Evolutionary conservation across 495 filamentous ascomycete genomes (phyloP), one percentile per base, ranked within the genome.

Genomic region (Venustampulla echinocandica): DNA sequence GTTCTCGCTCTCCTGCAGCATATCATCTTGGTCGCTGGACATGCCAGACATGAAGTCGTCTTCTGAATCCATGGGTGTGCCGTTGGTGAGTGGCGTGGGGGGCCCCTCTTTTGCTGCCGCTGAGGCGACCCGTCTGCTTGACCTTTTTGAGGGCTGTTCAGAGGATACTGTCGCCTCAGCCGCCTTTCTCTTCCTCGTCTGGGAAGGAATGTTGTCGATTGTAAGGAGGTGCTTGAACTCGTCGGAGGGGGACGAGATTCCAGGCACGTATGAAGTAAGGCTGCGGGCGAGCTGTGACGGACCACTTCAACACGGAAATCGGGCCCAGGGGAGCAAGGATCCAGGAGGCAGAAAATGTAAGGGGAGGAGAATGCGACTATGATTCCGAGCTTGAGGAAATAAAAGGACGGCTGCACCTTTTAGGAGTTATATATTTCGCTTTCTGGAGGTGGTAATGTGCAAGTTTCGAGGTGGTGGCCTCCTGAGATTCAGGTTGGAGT

Each of bases 181-280:
- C 76, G 87, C 87, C 77, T 92, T 95, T 67, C 90, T 81, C 75
- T 97, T 97, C 64, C 81, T 82, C 63, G 81, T 85, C 52, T 59
- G 64, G 59, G 74, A 73, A 69, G 74, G 71, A 76, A 77, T 77
- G 52, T 63, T 77, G 72, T 63, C 72, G 52, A 40, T 20, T 44
- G 40, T 28, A 14, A 15, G 27, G 40, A 13, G 20, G 45, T 35
- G 38, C 38, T 37, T 41, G 40, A 40, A 44, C 42, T 39, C 40
- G 42, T 28, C 42, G 11, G 28, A 14, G n/a, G 33, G 13, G 10
- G 48, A 50, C 48, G 48, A 50, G 48, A 40, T 39, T 40, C 42
- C 22, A 17, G 34, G 48, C 47, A 50, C 22, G 17, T n/a, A n/a
- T n/a, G n/a, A n/a, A n/a, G n/a, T 20, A 44, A 50, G 48, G 48